Conservation (phyloP, 257 asterid genomes). For the Coffea canephora region DNA sequence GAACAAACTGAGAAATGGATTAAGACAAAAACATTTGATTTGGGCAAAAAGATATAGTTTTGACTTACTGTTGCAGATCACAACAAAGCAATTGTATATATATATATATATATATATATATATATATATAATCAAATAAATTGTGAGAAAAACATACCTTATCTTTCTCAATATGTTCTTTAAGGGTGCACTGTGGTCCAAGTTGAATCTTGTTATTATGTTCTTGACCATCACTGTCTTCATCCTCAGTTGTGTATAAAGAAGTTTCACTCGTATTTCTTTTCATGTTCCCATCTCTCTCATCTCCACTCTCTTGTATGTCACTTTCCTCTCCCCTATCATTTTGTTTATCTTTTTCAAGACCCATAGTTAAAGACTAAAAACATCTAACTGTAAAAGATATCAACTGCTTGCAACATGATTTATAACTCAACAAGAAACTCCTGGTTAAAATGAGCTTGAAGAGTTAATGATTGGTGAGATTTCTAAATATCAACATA, state of each 20-base stretch:
- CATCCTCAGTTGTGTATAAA: slow-evolving; percentile 47
- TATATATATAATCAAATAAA: neutral
- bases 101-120: too few relatives aligned
- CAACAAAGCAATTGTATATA: too few relatives aligned
- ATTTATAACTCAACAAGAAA: too few relatives aligned
- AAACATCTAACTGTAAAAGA: neutral
- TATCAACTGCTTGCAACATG: neutral
- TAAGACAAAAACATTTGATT: neutral
- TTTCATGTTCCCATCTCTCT: slow-evolving; percentile 25
- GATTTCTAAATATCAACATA: neutral
- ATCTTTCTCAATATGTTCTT: slow-evolving; percentile 62
- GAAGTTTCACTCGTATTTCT: slow-evolving; percentile 39
- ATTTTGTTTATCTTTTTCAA: slow-evolving; percentile 25
- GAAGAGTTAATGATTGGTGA: too few relatives aligned
- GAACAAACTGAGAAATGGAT: neutral
- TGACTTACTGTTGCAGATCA: neutral
- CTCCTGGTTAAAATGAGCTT: neutral
- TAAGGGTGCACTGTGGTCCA: slow-evolving; percentile 65
- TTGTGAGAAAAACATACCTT: slow-evolving; percentile 32
- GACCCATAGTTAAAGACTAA: slow-evolving; percentile 29
- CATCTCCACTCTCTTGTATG: slow-evolving; percentile 23
- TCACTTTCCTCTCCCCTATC: slow-evolving; percentile 12
- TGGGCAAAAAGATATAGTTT: neutral
- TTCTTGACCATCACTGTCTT: slow-evolving; percentile 45
- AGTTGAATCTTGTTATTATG: slow-evolving; percentile 39